Base-by-base conservation (phyloP, 495 filamentous ascomycete genomes). In the Neurospora sp. region DNA sequence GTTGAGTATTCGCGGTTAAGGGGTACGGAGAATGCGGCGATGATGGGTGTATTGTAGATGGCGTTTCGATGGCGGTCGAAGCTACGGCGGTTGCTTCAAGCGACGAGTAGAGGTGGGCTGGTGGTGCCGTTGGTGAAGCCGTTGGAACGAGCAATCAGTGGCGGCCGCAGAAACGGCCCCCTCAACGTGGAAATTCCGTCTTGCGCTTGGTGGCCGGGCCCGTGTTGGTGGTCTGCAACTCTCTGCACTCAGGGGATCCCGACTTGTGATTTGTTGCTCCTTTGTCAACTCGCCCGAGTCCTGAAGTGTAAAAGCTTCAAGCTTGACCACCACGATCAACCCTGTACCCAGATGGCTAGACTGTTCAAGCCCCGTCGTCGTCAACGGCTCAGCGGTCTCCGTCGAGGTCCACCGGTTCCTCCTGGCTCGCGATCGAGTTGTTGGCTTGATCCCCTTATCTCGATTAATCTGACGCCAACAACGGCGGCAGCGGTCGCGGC, bases 161-260 rank as follows among this genome's bases (percentile, higher is more conserved):
- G 77, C 77, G 78, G 79, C 83, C 84, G 83, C 77, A 77, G 79
- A 74, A 76, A 84, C 83, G 84, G 82, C 83, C 80, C 76, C 77
- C 77, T 74, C 71, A 40, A 72, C 66, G 75, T 69, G 41, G 31
- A 70, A 71, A 72, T 70, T 48, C 38, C 66, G 70, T 20, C 23
- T 48, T 14, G 62, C 72, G 66, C 69, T 71, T 35, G 54, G 54
- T 62, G 48, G 48, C 23, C 48, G 12, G 23, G 48, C 12, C 23
- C 27, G 54, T 31, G 54, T 62, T 62, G 48, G 48, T 59, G 4
- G 48, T 27, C 14, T 31, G 31, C 31, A 31, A 4, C 31, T 31
- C 31, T 31, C 3, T 4, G 31, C 31, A 31, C 31, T 31, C 31
- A 31, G 31, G 31, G 31, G 31, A 31, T 31, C 31, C 31, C 31